A percentile compares a stretch with the other conserved stretches of the same genome.
Evolutionary conservation across 1,284 basidiomycete genomes (phyloP).

Genomic region (Ustilago nuda): DNA sequence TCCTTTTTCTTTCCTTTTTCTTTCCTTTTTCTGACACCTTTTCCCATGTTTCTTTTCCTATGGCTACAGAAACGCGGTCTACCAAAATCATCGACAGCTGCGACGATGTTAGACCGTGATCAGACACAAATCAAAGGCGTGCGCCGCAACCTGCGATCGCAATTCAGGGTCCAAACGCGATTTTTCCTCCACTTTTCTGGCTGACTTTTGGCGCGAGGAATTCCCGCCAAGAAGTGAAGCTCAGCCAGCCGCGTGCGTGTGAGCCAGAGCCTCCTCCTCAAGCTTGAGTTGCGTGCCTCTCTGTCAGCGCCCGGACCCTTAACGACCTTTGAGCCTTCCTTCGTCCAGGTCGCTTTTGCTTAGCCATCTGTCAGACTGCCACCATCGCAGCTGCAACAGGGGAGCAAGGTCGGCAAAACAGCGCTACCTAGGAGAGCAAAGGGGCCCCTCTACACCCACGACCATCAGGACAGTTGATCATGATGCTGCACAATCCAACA

Average conservation of each 20-base stretch:
- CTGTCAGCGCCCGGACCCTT: constrained; percentile 15
- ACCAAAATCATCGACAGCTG: no score
- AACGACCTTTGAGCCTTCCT: constrained; percentile 2
- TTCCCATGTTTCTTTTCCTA: neutral
- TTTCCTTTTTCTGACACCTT: neutral
- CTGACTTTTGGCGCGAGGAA: neutral
- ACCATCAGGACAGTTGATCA: neutral
- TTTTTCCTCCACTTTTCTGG: constrained; percentile 6
- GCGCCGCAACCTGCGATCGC: neutral
- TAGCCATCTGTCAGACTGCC: neutral
- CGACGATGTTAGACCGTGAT: neutral
- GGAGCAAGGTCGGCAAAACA: no score
- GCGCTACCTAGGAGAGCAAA: no score
- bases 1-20: no score
- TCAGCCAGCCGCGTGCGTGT: neutral
- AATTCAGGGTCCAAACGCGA: constrained; percentile 17
- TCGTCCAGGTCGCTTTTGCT: constrained; percentile 9
- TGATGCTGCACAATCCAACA: neutral
- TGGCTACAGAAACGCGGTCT: neutral
- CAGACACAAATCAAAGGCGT: neutral
- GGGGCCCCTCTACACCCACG: neutral
- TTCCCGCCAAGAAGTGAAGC: neutral
- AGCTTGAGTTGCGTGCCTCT: constrained; percentile 6
- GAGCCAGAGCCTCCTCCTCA: constrained; percentile 2
- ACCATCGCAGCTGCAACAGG: no score